These are phyloP conservation scores for Aureobasidium namibiae DNA, from an alignment of 2,329 filamentous ascomycete species.

Conservation along the genomic window DNA sequence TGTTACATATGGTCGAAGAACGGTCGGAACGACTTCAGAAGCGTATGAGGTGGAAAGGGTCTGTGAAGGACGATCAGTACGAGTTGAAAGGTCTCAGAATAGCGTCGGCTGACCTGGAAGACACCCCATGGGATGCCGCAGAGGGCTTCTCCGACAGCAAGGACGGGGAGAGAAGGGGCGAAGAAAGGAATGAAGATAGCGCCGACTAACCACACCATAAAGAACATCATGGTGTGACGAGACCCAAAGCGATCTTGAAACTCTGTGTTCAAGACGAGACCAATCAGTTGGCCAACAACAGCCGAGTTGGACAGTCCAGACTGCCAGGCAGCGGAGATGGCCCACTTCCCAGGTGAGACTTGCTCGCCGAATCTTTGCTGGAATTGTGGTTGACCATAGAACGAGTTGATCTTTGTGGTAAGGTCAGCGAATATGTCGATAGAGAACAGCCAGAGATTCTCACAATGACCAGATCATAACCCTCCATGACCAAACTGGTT, in stretches of 20 bases:
- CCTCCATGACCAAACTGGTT: constrained; percentile 50
- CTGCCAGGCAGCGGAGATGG: constrained; percentile 31
- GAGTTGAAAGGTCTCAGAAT: constrained; percentile 29
- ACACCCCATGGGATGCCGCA: constrained; percentile 54
- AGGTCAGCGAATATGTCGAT: constrained; percentile 45
- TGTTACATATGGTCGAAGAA: constrained; percentile 50
- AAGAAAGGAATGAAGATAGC: constrained; percentile 45
- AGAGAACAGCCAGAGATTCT: neutral
- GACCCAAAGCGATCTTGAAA: neutral
- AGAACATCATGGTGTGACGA: constrained; percentile 1
- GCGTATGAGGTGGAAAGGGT: constrained; percentile 49
- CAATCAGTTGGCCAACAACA: neutral
- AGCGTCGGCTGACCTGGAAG: constrained; percentile 27
- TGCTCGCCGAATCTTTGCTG: constrained; percentile 44
- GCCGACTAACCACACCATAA: constrained; percentile 17
- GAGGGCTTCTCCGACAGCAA: constrained; percentile 53
- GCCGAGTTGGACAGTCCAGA: constrained; percentile 22
- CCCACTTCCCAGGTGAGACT: constrained; percentile 27
- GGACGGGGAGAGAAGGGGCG: constrained; percentile 22
- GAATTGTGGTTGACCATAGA: constrained; percentile 50
- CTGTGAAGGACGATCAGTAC: constrained; percentile 6
- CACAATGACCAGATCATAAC: neutral
- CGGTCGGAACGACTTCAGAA: constrained; percentile 55
- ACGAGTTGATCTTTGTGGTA: constrained; percentile 49
- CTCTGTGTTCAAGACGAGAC: neutral